Conservation (phyloP, 2,329 filamentous ascomycete genomes). For the Pestalotiopsis sp. region DNA sequence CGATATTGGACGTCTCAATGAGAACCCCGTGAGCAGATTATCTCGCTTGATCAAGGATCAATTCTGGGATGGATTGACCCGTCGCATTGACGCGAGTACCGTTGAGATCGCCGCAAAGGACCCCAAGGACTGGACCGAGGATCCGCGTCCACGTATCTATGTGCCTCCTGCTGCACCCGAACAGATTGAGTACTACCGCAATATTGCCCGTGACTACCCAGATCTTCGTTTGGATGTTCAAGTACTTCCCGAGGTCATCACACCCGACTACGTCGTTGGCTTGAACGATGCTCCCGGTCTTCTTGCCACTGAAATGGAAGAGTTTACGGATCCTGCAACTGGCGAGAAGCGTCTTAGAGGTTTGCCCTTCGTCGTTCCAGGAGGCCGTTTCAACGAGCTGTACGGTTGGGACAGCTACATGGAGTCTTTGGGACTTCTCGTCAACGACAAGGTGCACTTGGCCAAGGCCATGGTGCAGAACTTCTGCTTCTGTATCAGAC, state of each 20-base stretch:
- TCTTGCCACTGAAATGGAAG: conserved; percentile 85
- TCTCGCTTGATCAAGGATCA: conserved; percentile 83
- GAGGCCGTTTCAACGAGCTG: conserved; percentile 95
- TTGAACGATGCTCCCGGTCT: conserved; percentile 88
- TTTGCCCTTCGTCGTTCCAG: conserved; percentile 94
- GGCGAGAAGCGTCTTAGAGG: conserved; percentile 73
- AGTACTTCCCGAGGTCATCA: conserved; percentile 74
- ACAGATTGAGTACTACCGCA: conserved; percentile 85
- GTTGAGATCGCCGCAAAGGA: conserved; percentile 86
- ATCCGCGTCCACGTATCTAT: conserved; percentile 90
- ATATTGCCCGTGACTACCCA: conserved; percentile 75
- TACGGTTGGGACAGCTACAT: conserved; percentile 99
- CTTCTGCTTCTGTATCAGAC: conserved; percentile 97
- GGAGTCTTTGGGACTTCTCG: conserved; percentile 86
- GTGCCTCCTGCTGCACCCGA: conserved; percentile 81
- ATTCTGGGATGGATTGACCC: conserved; percentile 91
- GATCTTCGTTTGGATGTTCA: conserved; percentile 87
- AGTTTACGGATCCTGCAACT: conserved; percentile 65
- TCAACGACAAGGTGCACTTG: conserved; percentile 81
- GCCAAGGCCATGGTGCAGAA: conserved; percentile 94
- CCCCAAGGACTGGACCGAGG: conserved; percentile 91
- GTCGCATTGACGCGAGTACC: conserved; percentile 84
- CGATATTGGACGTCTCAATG: conserved; percentile 86
- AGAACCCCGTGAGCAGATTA: conserved; percentile 90
- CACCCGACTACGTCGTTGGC: conserved; percentile 76